Percentiles rank a stretch among this genome's conserved stretches.
These are phyloP conservation scores for Apophysomyces variabilis DNA, from an alignment of 371 early-diverging fungal species.

Conservation along the genomic window DNA sequence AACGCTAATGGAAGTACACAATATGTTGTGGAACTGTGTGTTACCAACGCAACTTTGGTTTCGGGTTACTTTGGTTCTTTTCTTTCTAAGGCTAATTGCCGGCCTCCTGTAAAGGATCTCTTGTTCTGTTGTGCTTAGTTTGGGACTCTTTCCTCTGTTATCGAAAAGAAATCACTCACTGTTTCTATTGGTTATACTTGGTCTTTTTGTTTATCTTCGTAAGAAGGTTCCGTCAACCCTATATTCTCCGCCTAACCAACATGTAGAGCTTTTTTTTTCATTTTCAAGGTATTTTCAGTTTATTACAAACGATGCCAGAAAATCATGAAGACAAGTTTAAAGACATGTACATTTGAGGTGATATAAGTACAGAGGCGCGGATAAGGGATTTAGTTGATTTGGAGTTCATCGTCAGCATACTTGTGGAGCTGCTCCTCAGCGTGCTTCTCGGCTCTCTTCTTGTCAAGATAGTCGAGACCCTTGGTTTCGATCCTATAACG, in stretches of 20 bases:
- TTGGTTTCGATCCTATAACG: conserved; percentile 36
- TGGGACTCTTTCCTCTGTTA: too few relatives aligned
- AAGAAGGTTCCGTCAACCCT: too few relatives aligned
- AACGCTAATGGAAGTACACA: too few relatives aligned
- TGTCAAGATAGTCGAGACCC: conserved; percentile 44
- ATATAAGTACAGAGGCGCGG: conserved; percentile 2
- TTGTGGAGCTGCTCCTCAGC: conserved; percentile 35
- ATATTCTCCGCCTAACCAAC: neutral
- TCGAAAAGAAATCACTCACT: neutral
- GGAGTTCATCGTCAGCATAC: conserved; percentile 24
- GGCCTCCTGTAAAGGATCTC: too few relatives aligned
- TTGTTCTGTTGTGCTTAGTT: too few relatives aligned
- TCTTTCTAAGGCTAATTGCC: too few relatives aligned
- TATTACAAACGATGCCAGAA: neutral
- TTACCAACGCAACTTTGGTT: too few relatives aligned
- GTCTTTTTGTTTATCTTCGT: too few relatives aligned
- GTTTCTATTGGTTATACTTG: neutral
- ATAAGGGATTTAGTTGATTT: neutral
- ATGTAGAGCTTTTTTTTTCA: neutral
- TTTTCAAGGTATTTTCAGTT: conserved; percentile 1
- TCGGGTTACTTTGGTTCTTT: too few relatives aligned
- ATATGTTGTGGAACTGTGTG: too few relatives aligned
- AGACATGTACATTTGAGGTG: conserved; percentile 10
- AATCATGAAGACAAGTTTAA: neutral
- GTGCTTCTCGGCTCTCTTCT: conserved; percentile 38